phyloP scores from a whole-genome alignment of 1,284 basidiomycete species.

The Cryptococcus sp. region DNA sequence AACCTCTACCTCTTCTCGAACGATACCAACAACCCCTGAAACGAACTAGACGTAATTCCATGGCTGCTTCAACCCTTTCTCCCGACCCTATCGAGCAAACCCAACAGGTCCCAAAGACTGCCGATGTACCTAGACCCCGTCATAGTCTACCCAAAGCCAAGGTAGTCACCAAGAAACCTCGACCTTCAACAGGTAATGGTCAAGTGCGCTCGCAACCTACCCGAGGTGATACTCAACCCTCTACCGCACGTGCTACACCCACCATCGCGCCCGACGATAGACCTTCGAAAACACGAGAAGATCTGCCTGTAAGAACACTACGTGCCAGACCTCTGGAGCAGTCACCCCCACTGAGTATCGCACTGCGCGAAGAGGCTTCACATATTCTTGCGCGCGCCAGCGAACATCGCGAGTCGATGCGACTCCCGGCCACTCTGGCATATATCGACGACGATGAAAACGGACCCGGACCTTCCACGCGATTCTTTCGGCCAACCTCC shows the following conservation, averaged over 20 bases:
- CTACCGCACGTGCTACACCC: not conserved
- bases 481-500: not conserved
- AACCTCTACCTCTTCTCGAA: too few relatives aligned
- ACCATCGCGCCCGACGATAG: not conserved
- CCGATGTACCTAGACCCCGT: not conserved
- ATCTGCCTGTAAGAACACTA: too few relatives aligned
- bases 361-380: too few relatives aligned
- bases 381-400: not conserved
- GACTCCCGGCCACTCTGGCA: too few relatives aligned
- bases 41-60: conserved; percentile 4
- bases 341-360: too few relatives aligned
- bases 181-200: not conserved
- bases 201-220: conserved; percentile 4
- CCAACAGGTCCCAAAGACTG: not conserved
- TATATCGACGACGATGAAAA: too few relatives aligned
- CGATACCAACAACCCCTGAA: not conserved
- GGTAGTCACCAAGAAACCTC: not conserved
- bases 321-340: too few relatives aligned
- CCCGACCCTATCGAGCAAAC: not conserved
- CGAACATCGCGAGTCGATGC: not conserved
- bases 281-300: too few relatives aligned
- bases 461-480: not conserved
- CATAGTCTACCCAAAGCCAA: conserved; percentile 2
- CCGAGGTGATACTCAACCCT: not conserved
- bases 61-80: not conserved